These are phyloP conservation scores for Monosporascus sp. DNA, from an alignment of 2,329 filamentous ascomycete species.

Conservation along the genomic window DNA sequence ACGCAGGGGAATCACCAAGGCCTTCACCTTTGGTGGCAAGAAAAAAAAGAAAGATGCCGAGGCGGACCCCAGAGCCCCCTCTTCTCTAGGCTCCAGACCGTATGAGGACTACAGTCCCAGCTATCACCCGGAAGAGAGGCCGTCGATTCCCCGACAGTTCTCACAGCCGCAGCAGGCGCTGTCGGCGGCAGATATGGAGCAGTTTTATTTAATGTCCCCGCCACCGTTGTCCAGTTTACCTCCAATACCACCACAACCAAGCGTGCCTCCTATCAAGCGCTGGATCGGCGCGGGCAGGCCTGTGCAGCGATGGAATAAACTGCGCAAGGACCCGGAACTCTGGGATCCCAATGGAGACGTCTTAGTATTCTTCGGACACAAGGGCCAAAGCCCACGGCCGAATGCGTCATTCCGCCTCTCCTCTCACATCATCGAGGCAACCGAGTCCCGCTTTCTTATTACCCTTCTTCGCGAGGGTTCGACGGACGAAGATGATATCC, in stretches of 20 bases:
- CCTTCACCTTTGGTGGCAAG: constrained; percentile 45
- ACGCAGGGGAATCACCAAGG: constrained; percentile 47
- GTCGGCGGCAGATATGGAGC: constrained; percentile 14
- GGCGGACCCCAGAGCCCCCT: constrained; percentile 29
- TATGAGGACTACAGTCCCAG: constrained; percentile 10
- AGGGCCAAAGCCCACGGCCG: constrained; percentile 37
- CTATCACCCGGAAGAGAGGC: constrained; percentile 18
- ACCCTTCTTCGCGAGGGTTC: constrained; percentile 48
- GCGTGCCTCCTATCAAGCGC: constrained; percentile 40
- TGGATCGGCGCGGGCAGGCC: constrained; percentile 48
- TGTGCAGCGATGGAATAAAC: constrained; percentile 50
- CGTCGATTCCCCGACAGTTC: constrained; percentile 15
- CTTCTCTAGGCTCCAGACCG: constrained; percentile 33
- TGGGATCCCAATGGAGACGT: constrained; percentile 59
- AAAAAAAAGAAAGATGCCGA: constrained; percentile 35
- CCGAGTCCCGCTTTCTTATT: constrained; percentile 49
- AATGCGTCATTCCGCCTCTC: constrained; percentile 53
- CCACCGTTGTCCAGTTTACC: constrained; percentile 41
- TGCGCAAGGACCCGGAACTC: constrained; percentile 54
- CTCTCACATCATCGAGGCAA: constrained; percentile 54
- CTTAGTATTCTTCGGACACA: constrained; percentile 48
- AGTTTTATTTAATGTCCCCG: constrained; percentile 25
- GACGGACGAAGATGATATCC: constrained; percentile 36
- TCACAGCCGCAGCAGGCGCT: constrained; percentile 13
- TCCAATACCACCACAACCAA: constrained; percentile 30